Evolutionary conservation across 176 grass and related monocot genomes (phyloP), one percentile per base, ranked within the genome.

Genomic region (Oryza longistaminata): DNA sequence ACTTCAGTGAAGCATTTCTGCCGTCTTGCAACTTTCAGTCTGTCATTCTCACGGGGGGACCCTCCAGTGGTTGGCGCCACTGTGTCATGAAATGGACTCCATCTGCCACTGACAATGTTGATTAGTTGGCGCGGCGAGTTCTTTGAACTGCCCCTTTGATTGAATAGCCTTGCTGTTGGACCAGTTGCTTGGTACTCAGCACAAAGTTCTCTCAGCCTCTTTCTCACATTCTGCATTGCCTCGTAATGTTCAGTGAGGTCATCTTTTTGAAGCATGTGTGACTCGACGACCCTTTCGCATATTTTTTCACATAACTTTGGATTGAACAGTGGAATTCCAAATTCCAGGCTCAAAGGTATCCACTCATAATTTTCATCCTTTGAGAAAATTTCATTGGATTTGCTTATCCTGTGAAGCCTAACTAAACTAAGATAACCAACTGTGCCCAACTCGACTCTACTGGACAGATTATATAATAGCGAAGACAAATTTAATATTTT

Each of bases 291-390:
- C 66, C 89, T 92, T 82, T 94, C 83, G 48, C 96, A 95, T 71
- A 98, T 98, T 74, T 61, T 91, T 83, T 92, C 80, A 55, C 96
- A 98, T 77, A 98, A 76, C 24, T 89, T 93, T 53, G 96, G 96
- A 85, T 84, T 95, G 84, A 98, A 94, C 76, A 98, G 72, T 40
- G 96, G 96, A 37, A 98, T 88, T 17, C 96, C 93, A 73, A 94
- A 98, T 86, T 98, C 96, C 84, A 98, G 79, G n/a, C 83, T 92
- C 79, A 95, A 70, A 12, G 96, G 93, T 74, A 98, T 77, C 96
- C 96, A 98, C 66, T 92, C 88, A 24, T 86, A 98, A 71, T 58
- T 81, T 70, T 52, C 80, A 29, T 91, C 80, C 42, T 85, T 53
- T 15, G 81, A 62, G 21, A 62, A 5, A 70, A 22, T 22, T 40